Base-by-base conservation (phyloP, 2,329 filamentous ascomycete species). In the Calonectria honghensis region DNA sequence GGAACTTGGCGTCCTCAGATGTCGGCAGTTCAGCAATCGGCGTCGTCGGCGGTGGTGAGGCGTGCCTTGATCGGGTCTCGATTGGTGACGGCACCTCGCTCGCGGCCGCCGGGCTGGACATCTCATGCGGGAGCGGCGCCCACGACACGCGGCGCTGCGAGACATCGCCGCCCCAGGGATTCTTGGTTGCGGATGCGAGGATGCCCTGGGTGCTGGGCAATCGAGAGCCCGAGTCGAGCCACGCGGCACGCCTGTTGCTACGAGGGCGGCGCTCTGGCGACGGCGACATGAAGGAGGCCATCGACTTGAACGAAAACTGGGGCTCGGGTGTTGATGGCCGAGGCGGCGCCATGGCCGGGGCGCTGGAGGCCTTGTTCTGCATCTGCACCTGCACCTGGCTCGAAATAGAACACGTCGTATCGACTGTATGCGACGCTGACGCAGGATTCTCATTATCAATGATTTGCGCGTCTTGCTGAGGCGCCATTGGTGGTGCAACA, bases 201-300 rank as follows among this genome's bases (percentile, higher is more conserved):
- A 86, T 82, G 14, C 80, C 78, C 32, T 85, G 85, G 11, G 83
- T 84, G 70, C 81, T 82, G 2, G 83, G 81, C 6, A 83, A 79
- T 29, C 77, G 80, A 24, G 77, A 77, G 11, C 73, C 74, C 6
- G 78, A 80, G 54, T 76, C 78, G 73, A 73, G 77, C 50, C 74
- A 79, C 27, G 77, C 79, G n/a, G 57, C 68, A 51, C 48, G 66
- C 20, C 69, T 76, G 9, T 50, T 69, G 74, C 72, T 57, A 32
- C 74, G 76, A 35, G 79, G 75, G 18, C 75, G 77, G n/a, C 78
- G 83, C 51, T 86, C 84, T 1, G 89, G 87, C 0, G 89, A 89
- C 0, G 88, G 87, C 0, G 88, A 88, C 78, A 89, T 87, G 79
- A 91, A 91, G 1, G 87, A 86, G 1, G 88, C 85, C 78, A 91